Conservation (phyloP, 345 rosid species). For the Aurinia saxatilis region DNA sequence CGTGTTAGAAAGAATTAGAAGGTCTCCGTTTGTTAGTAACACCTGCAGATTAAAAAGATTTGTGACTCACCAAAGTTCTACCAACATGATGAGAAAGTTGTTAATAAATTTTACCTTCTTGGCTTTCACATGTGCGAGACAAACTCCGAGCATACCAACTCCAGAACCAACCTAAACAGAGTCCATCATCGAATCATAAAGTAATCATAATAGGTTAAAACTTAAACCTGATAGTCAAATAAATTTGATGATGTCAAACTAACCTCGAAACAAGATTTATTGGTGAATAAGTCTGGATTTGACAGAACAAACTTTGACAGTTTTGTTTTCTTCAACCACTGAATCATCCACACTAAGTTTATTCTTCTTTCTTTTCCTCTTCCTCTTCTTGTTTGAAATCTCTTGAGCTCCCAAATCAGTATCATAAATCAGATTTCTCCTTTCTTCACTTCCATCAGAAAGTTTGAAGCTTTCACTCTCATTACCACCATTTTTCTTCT, state of each 20-base stretch:
- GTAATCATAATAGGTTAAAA: neutral
- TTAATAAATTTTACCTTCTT: constrained; percentile 41
- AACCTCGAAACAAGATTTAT: constrained; percentile 80
- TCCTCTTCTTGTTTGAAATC: no score
- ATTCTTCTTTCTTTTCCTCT: no score
- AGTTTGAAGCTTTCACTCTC: no score
- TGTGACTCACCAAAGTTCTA: neutral
- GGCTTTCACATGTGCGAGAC: constrained; percentile 76
- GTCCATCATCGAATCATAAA: constrained; percentile 13
- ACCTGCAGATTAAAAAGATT: constrained; percentile 34
- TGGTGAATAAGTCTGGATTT: constrained; percentile 49
- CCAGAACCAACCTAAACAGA: constrained; percentile 78
- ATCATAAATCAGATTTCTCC: no score
- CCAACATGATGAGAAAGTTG: neutral
- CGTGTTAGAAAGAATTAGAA: constrained; percentile 67
- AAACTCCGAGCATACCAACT: constrained; percentile 77
- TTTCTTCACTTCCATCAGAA: no score
- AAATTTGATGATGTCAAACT: constrained; percentile 1
- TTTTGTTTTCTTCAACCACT: no score
- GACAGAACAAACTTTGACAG: constrained; percentile 73
- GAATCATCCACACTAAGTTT: no score
- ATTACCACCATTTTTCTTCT: no score
- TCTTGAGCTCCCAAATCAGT: no score
- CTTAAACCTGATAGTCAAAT: neutral
- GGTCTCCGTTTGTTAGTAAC: constrained; percentile 67